These are phyloP conservation scores for Fusarium secorum DNA, from an alignment of 2,329 filamentous ascomycete species.

Conservation along the genomic window DNA sequence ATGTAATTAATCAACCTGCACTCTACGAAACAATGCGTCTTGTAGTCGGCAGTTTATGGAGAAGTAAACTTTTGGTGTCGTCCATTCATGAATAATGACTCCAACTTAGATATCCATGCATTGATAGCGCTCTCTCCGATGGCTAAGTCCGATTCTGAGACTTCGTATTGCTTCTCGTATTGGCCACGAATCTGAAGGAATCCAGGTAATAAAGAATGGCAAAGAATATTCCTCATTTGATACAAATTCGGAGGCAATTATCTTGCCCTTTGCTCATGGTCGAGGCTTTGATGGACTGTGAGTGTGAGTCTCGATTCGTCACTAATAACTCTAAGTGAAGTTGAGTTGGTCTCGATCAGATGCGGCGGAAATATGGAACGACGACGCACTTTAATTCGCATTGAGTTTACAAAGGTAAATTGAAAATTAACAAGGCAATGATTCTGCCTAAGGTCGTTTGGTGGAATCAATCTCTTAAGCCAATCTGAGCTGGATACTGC, in stretches of 20 bases:
- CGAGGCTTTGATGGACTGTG: background rate
- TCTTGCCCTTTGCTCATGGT: background rate
- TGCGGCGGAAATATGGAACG: background rate
- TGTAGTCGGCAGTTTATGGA: background rate
- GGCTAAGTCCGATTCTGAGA: background rate
- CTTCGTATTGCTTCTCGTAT: background rate
- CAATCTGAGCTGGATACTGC: background rate
- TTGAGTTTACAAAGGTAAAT: background rate
- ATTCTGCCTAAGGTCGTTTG: background rate
- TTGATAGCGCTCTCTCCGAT: background rate
- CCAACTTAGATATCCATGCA: background rate
- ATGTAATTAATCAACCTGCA: background rate
- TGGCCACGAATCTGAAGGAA: background rate
- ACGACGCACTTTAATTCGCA: background rate
- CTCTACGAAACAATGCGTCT: background rate
- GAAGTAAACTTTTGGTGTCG: background rate
- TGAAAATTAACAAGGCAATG: background rate
- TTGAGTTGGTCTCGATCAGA: background rate
- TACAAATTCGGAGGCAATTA: no score
- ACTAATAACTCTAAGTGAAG: background rate
- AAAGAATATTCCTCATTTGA: background rate
- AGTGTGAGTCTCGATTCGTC: background rate
- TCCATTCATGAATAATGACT: background rate
- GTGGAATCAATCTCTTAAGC: background rate
- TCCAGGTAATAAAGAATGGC: background rate